A percentile compares a stretch with the other conserved stretches of the same genome.
phyloP scores from a whole-genome alignment of 768 basidiomycete genomes.

The Termitomyces sp. region DNA sequence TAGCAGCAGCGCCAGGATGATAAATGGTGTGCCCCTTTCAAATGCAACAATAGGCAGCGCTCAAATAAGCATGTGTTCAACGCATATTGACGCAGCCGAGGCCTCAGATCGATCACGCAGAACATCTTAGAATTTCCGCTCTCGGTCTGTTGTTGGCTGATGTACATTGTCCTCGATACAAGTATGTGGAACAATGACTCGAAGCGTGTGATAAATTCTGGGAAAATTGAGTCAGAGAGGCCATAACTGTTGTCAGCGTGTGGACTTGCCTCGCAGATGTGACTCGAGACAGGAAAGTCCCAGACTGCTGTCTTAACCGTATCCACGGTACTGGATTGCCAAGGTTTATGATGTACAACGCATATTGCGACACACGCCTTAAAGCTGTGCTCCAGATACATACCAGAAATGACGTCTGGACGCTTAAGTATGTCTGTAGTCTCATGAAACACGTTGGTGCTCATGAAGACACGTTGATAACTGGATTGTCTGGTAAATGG shows the following conservation, averaged over 20 bases:
- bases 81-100: not conserved
- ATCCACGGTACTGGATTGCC: not conserved
- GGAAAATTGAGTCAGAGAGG: constrained; percentile 13
- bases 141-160: constrained; percentile 5
- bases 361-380: not conserved
- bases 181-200: constrained; percentile 12
- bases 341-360: not conserved
- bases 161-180: constrained; percentile 1
- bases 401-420: not conserved
- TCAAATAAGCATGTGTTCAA: not conserved
- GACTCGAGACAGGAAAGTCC: constrained; percentile 4
- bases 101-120: not conserved
- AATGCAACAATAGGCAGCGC: not conserved
- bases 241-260: not conserved
- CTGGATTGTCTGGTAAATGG: not conserved
- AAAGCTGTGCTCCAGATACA: constrained; percentile 1
- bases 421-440: constrained; percentile 1
- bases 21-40: not conserved
- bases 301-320: not conserved
- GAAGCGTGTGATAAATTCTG: constrained; percentile 7
- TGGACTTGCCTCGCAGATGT: constrained; percentile 8
- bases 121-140: constrained; percentile 5
- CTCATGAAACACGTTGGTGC: not conserved
- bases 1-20: constrained; percentile 2
- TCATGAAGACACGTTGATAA: not conserved